Evolutionary conservation across 2,329 filamentous ascomycete species (phyloP).

Genomic region (Aspergillus niger): DNA sequence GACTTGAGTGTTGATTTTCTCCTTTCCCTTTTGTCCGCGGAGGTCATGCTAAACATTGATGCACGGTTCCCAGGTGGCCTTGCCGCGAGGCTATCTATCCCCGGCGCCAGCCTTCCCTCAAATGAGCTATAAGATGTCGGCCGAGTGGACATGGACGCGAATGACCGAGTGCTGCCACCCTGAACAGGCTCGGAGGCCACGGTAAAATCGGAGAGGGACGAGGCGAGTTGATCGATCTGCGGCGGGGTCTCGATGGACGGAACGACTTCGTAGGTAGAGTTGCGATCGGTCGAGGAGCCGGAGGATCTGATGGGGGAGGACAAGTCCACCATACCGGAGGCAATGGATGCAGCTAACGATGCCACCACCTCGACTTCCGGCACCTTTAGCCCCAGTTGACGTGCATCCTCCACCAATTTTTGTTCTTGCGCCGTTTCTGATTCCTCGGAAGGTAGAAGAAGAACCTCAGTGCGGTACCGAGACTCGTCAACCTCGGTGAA

Average conservation of each 20-base stretch:
- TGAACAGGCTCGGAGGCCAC: slow-evolving; percentile 32
- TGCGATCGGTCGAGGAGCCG: slow-evolving; percentile 36
- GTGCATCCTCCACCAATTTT: slow-evolving; percentile 40
- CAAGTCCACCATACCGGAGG: slow-evolving; percentile 38
- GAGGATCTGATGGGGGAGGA: slow-evolving; percentile 37
- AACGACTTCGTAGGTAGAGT: slow-evolving; percentile 33
- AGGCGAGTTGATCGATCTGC: slow-evolving; percentile 33
- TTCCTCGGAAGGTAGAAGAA: slow-evolving; percentile 35
- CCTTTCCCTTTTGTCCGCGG: slow-evolving; percentile 33
- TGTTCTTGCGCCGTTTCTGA: slow-evolving; percentile 43
- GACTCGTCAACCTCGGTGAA: slow-evolving; percentile 35
- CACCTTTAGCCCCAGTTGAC: slow-evolving; percentile 39
- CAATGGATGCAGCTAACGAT: slow-evolving; percentile 40
- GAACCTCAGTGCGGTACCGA: slow-evolving; percentile 41
- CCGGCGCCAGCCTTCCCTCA: slow-evolving; percentile 30
- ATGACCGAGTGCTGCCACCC: slow-evolving; percentile 39
- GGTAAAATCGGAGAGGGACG: slow-evolving; percentile 37
- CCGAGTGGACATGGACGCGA: slow-evolving; percentile 42
- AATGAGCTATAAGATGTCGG: slow-evolving; percentile 43
- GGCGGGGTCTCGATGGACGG: slow-evolving; percentile 24
- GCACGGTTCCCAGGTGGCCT: slow-evolving; percentile 22
- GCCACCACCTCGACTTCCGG: slow-evolving; percentile 36
- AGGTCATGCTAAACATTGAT: slow-evolving; percentile 33
- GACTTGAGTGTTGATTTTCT: slow-evolving; percentile 36
- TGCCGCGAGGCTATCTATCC: slow-evolving; percentile 20